Percentiles rank a stretch among this genome's conserved stretches.
Conservation (phyloP, 2,329 filamentous ascomycete species). For the Nannizzia gypsea region DNA sequence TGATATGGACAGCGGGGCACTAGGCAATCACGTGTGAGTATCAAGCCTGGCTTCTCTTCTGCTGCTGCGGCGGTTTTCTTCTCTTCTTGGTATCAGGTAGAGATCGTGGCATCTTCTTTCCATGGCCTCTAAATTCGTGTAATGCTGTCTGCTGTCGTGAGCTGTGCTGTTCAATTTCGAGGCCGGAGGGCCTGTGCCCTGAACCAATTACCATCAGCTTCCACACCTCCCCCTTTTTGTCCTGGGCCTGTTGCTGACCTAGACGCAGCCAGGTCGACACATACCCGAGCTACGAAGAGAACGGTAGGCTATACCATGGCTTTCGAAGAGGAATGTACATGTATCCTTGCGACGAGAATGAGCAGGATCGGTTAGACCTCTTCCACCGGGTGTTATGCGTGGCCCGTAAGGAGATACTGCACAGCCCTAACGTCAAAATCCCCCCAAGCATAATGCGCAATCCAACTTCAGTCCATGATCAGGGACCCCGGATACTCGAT, state of each 20-base stretch:
- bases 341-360: constrained; percentile 65
- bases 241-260: constrained; percentile 2
- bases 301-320: constrained; percentile 58
- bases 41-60: not conserved
- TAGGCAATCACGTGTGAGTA: constrained; percentile 12
- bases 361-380: constrained; percentile 68
- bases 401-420: constrained; percentile 42
- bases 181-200: no score
- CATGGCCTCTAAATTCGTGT: not conserved
- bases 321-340: constrained; percentile 59
- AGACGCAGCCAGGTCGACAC: constrained; percentile 24
- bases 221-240: not conserved
- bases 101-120: no score
- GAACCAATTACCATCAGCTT: no score
- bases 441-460: constrained; percentile 18
- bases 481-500: constrained; percentile 42
- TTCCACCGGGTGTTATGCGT: constrained; percentile 66
- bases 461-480: constrained; percentile 6
- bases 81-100: not conserved
- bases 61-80: not conserved
- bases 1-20: constrained; percentile 5
- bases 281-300: constrained; percentile 45
- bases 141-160: not conserved
- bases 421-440: constrained; percentile 22
- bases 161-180: not conserved